A percentile compares a stretch with the other conserved stretches of the same genome.
These are phyloP conservation scores for Endotrypanum monterogeii DNA, from an alignment of 208 protist species.

Conservation along the genomic window DNA sequence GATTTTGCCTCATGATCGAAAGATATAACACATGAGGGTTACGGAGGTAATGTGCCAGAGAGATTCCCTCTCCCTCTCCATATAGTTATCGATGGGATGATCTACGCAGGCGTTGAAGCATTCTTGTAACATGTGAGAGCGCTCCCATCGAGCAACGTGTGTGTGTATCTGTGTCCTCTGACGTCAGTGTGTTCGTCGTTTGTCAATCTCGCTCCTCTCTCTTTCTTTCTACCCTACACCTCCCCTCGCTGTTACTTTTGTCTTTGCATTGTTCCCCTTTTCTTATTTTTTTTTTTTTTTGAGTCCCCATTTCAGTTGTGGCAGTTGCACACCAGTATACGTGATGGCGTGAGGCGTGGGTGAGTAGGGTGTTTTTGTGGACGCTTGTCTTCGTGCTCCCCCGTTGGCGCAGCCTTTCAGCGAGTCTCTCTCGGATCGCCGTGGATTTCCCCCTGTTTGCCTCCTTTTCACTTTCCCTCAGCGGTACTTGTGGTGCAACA, in stretches of 20 bases:
- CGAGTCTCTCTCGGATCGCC: background rate
- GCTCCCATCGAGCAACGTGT: too few relatives aligned
- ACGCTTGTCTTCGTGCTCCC: background rate
- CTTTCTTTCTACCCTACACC: background rate
- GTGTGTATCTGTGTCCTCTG: too few relatives aligned
- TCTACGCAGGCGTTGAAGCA: too few relatives aligned
- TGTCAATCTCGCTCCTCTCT: background rate
- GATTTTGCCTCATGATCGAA: too few relatives aligned
- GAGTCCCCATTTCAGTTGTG: background rate
- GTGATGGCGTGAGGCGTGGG: background rate
- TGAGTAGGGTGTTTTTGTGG: background rate
- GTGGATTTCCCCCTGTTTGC: background rate
- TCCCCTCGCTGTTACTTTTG: background rate
- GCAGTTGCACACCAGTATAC: background rate
- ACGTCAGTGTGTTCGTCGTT: too few relatives aligned
- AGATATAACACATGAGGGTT: too few relatives aligned
- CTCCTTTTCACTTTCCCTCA: background rate
- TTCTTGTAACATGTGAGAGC: too few relatives aligned
- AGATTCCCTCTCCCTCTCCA: too few relatives aligned
- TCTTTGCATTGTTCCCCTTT: too few relatives aligned
- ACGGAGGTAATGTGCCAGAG: too few relatives aligned
- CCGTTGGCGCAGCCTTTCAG: background rate
- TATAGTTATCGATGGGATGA: too few relatives aligned
- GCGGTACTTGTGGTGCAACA: too few relatives aligned
- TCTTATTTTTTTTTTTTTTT: background rate